Evolutionary conservation across 78 protist genomes (phyloP).

Genomic region (Speleostelium caveatum): DNA sequence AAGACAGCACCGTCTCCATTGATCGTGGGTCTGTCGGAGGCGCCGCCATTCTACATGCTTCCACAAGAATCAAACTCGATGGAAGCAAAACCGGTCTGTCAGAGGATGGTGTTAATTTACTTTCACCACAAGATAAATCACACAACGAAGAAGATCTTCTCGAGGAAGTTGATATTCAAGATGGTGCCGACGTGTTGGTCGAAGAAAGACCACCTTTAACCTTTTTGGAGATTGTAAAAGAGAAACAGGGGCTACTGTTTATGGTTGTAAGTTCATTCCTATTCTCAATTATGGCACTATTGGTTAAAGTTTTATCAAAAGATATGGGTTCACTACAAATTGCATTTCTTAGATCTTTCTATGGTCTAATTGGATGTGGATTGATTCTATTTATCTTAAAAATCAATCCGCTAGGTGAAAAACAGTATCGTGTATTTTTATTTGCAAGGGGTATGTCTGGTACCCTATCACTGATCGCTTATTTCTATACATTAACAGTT

Average conservation of each 20-base stretch:
- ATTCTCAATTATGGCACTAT: constrained; percentile 45
- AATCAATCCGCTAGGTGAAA: constrained; percentile 43
- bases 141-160: neutral
- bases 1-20: neutral
- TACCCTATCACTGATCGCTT: constrained; percentile 37
- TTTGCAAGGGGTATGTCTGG: constrained; percentile 35
- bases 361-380: constrained; percentile 38
- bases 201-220: neutral
- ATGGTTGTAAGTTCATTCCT: constrained; percentile 19
- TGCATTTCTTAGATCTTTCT: constrained; percentile 37
- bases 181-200: neutral
- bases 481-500: constrained; percentile 19
- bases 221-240: neutral
- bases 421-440: constrained; percentile 2
- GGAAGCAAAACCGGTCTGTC: no score
- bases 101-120: neutral
- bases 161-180: neutral
- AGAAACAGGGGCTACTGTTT: neutral
- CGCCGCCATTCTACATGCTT: neutral
- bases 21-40: no score
- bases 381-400: neutral
- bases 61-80: no score
- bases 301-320: constrained; percentile 6
- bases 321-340: neutral
- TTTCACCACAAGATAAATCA: neutral